Percentiles rank a stretch among this genome's conserved stretches.
Evolutionary conservation across 495 filamentous ascomycete species (phyloP).

Genomic region (Clavariopsis aquatica): DNA sequence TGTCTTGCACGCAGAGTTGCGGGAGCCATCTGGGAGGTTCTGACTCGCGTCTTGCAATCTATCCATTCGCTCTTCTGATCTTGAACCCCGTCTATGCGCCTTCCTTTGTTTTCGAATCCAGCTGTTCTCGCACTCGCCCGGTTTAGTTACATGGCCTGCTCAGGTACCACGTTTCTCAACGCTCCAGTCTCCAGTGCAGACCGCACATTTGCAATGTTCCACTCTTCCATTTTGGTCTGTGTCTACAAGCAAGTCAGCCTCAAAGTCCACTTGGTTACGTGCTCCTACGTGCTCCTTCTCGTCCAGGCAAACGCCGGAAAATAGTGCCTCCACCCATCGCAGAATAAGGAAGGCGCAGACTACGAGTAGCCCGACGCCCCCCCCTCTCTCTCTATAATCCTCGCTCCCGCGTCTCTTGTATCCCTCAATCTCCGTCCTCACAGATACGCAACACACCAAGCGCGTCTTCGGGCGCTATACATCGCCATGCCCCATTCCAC

Average conservation of each 20-base stretch:
- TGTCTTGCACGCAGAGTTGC: not conserved
- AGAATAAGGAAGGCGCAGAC: conserved; percentile 18
- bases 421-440: not conserved
- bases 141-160: conserved; percentile 54
- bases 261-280: not conserved
- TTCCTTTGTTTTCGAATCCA: not conserved
- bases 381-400: no score
- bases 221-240: conserved; percentile 64
- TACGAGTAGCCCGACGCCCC: not conserved
- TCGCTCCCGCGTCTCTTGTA: not conserved
- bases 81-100: not conserved
- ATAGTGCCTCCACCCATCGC: not conserved
- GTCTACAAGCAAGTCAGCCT: conserved; percentile 48
- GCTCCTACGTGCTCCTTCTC: conserved; percentile 26
- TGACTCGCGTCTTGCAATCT: not conserved
- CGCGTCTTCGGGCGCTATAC: not conserved
- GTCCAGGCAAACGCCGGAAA: conserved; percentile 15
- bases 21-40: not conserved
- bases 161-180: conserved; percentile 59
- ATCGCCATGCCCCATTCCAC: no score
- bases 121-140: not conserved
- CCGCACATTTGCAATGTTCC: conserved; percentile 63
- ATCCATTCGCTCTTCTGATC: not conserved
- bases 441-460: not conserved
- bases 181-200: conserved; percentile 56